Evolutionary conservation across 805 yeast genomes (phyloP), one percentile per base, ranked within the genome.

Genomic region (Priceomyces melissophilus): DNA sequence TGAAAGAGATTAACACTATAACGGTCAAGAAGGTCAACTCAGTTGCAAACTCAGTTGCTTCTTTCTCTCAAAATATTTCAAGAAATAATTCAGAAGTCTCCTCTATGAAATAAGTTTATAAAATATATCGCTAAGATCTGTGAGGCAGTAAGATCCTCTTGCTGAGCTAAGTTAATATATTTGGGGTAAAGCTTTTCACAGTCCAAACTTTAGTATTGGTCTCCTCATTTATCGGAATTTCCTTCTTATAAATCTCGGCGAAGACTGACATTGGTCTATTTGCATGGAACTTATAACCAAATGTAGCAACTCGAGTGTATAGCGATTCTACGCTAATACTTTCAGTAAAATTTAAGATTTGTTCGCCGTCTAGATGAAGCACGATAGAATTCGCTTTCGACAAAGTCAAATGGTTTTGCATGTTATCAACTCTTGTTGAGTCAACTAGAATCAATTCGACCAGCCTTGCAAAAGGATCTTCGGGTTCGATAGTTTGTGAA

Each of bases 381-480:
- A 38, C 40, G 9, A 58, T 20, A 10, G 49, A 44, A 40, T 50
- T 55, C 9, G 37, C 30, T 4, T 31, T 17, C 2, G 43, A 43
- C 20, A 54, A 46, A 2, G 42, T 16, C 6, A 26, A 14, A 9
- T 32, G 27, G 10, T 32, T 36, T 9, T 37, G 29, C 2, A 39
- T 33, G 7, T 32, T 25, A 4, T 30, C 11, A 2, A 16, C 28
- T 8, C 8, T 20, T 20, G 25, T 8, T 20, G 25, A 4, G 32
- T 57, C 60, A 28, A 54, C 38, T 2, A 64, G 25, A 1, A 61
- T 28, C 6, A 67, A 37, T 37, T 61, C 64, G 17, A 67, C 35
- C 1, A 53, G 48, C 28, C 58, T 42, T 12, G 51, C 30, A 4
- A 12, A 28, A 1, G 71, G 71, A 38, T 63, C 68, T 3, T 54